A percentile compares a stretch with the other conserved stretches of the same genome.
phyloP scores from a whole-genome alignment of 2,329 filamentous ascomycete genomes.

The Clonostachys rosea region DNA sequence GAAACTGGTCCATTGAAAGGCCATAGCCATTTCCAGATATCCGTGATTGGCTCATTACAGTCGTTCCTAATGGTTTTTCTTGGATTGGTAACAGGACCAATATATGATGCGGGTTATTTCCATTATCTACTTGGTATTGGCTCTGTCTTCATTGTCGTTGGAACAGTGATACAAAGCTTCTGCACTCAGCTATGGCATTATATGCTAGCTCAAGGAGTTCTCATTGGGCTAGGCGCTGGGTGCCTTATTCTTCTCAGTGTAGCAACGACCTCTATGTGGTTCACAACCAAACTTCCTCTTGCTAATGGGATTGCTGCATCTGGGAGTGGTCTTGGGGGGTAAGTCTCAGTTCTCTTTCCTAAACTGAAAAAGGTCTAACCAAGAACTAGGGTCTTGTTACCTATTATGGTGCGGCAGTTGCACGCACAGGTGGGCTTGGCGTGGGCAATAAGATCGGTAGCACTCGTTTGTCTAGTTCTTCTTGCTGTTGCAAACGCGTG shows the following conservation, averaged over 20 bases:
- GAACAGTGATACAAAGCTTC: slow-evolving; percentile 35
- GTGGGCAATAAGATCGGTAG: slow-evolving; percentile 17
- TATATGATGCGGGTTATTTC: slow-evolving; percentile 42
- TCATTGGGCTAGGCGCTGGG: slow-evolving; percentile 36
- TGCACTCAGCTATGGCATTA: slow-evolving; percentile 35
- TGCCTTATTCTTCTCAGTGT: slow-evolving; percentile 28
- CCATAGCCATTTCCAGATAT: slow-evolving; percentile 12
- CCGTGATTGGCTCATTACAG: slow-evolving; percentile 39
- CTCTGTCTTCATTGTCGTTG: slow-evolving; percentile 34
- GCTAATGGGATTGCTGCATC: slow-evolving; percentile 25
- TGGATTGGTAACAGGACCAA: slow-evolving; percentile 27
- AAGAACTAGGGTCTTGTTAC: slow-evolving; percentile 23
- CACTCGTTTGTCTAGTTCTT: slow-evolving; percentile 13
- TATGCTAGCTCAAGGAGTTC: slow-evolving; percentile 36
- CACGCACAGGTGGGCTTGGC: slow-evolving; percentile 12
- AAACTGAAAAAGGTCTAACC: slow-evolving; percentile 10
- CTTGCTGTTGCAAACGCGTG: slow-evolving; percentile 19
- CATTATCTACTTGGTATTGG: slow-evolving; percentile 30
- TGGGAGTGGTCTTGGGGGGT: slow-evolving; percentile 14
- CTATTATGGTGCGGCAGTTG: slow-evolving; percentile 16
- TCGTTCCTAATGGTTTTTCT: slow-evolving; percentile 31
- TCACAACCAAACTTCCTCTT: slow-evolving; percentile 14
- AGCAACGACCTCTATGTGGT: slow-evolving; percentile 23
- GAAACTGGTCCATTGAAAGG: background rate
- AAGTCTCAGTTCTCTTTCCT: slow-evolving; percentile 8